These are phyloP conservation scores for Hymenoscyphus repandus DNA, from an alignment of 2,329 filamentous ascomycete species.

Conservation along the genomic window DNA sequence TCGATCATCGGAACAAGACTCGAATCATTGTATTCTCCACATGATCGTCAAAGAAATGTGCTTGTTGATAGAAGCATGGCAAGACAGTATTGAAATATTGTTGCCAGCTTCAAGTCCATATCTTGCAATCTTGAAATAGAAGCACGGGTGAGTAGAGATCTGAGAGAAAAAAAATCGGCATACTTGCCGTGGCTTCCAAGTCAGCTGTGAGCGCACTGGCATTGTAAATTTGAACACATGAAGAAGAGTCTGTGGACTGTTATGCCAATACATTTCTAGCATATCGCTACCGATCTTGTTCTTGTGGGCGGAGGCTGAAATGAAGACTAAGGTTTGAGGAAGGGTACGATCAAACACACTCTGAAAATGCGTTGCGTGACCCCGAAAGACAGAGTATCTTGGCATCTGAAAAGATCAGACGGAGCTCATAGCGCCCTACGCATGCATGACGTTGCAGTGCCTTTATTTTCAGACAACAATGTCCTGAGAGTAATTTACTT, in stretches of 20 bases:
- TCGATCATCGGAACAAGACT: no score
- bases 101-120: no score
- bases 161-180: no score
- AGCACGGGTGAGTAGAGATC: no score
- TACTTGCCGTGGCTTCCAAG: no score
- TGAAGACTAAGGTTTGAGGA: neutral
- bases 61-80: no score
- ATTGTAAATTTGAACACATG: neutral
- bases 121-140: no score
- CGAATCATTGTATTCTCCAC: no score
- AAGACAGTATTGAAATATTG: no score
- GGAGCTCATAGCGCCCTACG: slow-evolving; percentile 1
- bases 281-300: neutral
- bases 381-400: slow-evolving; percentile 5
- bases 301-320: neutral
- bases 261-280: slow-evolving; percentile 1
- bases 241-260: neutral
- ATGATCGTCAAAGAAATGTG: no score
- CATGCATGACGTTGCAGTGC: neutral
- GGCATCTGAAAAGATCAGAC: slow-evolving; percentile 8
- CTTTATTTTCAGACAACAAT: neutral
- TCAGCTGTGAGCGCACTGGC: neutral
- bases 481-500: neutral
- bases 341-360: slow-evolving; percentile 13
- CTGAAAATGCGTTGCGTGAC: slow-evolving; percentile 14